A percentile compares a stretch with the other conserved stretches of the same genome.
Evolutionary conservation across 768 basidiomycete genomes (phyloP).

Genomic region (Phanerochaete carnosa): DNA sequence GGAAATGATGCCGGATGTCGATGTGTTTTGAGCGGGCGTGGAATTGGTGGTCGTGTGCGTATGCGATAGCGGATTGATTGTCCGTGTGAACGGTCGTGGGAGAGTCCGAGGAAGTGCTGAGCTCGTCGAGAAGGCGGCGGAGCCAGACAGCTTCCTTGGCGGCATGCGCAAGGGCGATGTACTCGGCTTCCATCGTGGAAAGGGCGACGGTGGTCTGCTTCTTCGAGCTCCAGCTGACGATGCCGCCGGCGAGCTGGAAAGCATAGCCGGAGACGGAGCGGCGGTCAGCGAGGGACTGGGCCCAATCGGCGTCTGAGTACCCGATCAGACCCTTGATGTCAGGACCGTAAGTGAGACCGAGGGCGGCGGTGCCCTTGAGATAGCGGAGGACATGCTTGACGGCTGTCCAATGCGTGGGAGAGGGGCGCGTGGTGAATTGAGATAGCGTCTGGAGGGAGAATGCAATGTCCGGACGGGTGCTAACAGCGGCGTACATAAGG

Average conservation of each 20-base stretch:
- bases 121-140: no score
- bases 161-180: conserved; percentile 36
- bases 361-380: conserved; percentile 31
- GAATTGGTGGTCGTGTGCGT: no score
- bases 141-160: no score
- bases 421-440: conserved; percentile 24
- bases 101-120: no score
- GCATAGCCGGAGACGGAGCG: conserved; percentile 36
- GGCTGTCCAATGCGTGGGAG: conserved; percentile 32
- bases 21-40: no score
- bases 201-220: conserved; percentile 37
- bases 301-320: conserved; percentile 24
- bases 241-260: conserved; percentile 32
- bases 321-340: conserved; percentile 30
- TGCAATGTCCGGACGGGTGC: conserved; percentile 32
- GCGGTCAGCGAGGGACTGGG: conserved; percentile 16
- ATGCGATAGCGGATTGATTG: no score
- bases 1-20: no score
- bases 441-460: conserved; percentile 23
- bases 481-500: conserved; percentile 27
- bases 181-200: conserved; percentile 41
- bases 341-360: conserved; percentile 19
- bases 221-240: conserved; percentile 35
- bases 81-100: no score
- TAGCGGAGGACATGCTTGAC: conserved; percentile 34